These are phyloP conservation scores for Alternaria burnsii DNA, from an alignment of 2,329 filamentous ascomycete species.

Conservation along the genomic window DNA sequence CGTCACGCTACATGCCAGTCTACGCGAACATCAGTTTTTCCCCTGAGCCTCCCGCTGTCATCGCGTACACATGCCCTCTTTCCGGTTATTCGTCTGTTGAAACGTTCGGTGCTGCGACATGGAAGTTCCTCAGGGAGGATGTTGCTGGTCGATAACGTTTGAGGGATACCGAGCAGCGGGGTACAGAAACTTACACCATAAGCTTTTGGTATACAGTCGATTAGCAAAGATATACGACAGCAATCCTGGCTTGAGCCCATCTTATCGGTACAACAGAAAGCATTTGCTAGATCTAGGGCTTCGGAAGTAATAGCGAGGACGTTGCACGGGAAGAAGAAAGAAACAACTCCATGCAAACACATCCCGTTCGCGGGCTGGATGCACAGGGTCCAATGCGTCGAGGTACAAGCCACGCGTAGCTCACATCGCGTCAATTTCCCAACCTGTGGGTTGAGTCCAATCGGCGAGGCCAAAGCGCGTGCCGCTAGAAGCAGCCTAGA, in stretches of 20 bases:
- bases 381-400: slow-evolving; percentile 3
- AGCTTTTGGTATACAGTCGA: not conserved
- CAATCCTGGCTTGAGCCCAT: not conserved
- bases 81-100: not conserved
- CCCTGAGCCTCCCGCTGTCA: slow-evolving; percentile 8
- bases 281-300: not conserved
- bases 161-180: not conserved
- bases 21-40: not conserved
- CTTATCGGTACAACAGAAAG: slow-evolving; percentile 1
- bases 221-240: not conserved
- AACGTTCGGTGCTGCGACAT: not conserved
- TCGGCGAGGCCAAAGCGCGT: slow-evolving; percentile 5
- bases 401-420: not conserved
- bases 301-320: not conserved
- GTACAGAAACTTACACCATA: not conserved
- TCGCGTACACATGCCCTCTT: not conserved
- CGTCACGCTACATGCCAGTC: slow-evolving; percentile 5
- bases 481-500: slow-evolving; percentile 7
- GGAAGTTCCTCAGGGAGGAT: not conserved
- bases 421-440: slow-evolving; percentile 1
- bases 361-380: not conserved
- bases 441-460: slow-evolving; percentile 6
- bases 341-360: slow-evolving; percentile 1
- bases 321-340: slow-evolving; percentile 10
- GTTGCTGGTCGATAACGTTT: not conserved